Conservation (phyloP, 805 yeast genomes). For the Candida yuanshanica region DNA sequence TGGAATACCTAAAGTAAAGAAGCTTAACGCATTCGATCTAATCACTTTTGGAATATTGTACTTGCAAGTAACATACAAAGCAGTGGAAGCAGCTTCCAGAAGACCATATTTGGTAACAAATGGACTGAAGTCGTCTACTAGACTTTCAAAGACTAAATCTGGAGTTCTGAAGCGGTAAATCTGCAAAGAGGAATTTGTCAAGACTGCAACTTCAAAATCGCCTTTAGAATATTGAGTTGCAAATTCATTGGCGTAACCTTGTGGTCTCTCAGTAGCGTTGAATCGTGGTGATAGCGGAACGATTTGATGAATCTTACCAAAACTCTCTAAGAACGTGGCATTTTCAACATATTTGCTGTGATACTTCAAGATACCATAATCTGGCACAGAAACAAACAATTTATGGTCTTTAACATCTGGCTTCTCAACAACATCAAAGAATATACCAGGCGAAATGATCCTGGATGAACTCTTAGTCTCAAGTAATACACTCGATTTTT, state of each 20-base stretch:
- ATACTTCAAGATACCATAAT: slow-evolving; percentile 76
- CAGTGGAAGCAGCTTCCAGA: slow-evolving; percentile 85
- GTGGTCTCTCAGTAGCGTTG: slow-evolving; percentile 68
- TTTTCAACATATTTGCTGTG: slow-evolving; percentile 71
- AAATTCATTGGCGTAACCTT: slow-evolving; percentile 78
- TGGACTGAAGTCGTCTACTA: slow-evolving; percentile 63
- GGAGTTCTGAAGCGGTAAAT: slow-evolving; percentile 77
- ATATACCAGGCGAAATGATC: slow-evolving; percentile 82
- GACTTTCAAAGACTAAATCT: slow-evolving; percentile 64
- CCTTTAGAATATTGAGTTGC: slow-evolving; percentile 76
- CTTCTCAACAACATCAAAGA: slow-evolving; percentile 53
- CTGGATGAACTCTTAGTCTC: slow-evolving; percentile 53
- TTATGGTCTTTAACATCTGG: slow-evolving; percentile 29
- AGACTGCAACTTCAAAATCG: slow-evolving; percentile 69
- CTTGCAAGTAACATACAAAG: slow-evolving; percentile 78
- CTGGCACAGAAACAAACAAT: slow-evolving; percentile 73
- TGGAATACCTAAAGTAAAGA: slow-evolving; percentile 38
- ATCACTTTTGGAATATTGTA: slow-evolving; percentile 51
- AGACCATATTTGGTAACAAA: slow-evolving; percentile 78
- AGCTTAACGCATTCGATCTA: slow-evolving; percentile 38
- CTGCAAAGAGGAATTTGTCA: slow-evolving; percentile 75
- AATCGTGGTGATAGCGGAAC: slow-evolving; percentile 64
- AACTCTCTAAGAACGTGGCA: slow-evolving; percentile 64
- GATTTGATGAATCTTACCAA: slow-evolving; percentile 64
- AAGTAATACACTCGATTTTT: slow-evolving; percentile 48